Base-by-base conservation (phyloP, 2,329 filamentous ascomycete species). In the Alternaria brassicicola region DNA sequence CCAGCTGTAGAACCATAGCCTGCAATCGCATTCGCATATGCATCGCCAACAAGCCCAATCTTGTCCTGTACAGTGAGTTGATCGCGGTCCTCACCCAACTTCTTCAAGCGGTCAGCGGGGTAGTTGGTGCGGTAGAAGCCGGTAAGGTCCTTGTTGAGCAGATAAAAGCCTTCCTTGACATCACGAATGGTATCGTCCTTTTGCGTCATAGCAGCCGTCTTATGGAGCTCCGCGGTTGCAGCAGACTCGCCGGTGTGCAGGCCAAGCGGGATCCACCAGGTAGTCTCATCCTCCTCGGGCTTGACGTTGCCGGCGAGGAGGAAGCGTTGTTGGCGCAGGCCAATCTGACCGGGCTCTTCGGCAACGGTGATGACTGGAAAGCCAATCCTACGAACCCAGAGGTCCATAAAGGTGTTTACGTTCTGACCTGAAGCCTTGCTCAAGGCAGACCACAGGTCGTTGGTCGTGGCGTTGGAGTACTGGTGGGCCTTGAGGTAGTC, bases 51-150 rank as follows among this genome's bases (percentile, higher is more conserved):
- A 51, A 97, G 86, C 38, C 92, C 92, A 69, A 98, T 97, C 82
- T 95, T 96, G 80, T 99, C 95, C 75, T 94, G 88, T 6, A 90
- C 88, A 63, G 85, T 91, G 23, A 99, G 84, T 66, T 88, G 88
- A 66, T 91, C 84, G 15, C 93, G 88, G 68, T 91, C 88, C 52
- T 87, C 85, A 57, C 91, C 90, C 23, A 99, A 87, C 79, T 92
- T 92, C 36, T 86, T 86, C 38, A 99, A 85, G 46, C 94, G 88
- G 63, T 87, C 83, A n/a, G 92, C 88, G 5, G 95, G 92, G 74
- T 98, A 96, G 79, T 96, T 97, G 47, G 94, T 95, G 61, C 93
- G 87, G 80, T 96, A 98, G 79, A 91, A 97, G 25, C 93, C 94
- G 50, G 89, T 93, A 57, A 94, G 90, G 54, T 94, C 88, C 60